Conservation (phyloP, 176 grass and related monocot species). For the Ampelocalamus luodianensis region DNA sequence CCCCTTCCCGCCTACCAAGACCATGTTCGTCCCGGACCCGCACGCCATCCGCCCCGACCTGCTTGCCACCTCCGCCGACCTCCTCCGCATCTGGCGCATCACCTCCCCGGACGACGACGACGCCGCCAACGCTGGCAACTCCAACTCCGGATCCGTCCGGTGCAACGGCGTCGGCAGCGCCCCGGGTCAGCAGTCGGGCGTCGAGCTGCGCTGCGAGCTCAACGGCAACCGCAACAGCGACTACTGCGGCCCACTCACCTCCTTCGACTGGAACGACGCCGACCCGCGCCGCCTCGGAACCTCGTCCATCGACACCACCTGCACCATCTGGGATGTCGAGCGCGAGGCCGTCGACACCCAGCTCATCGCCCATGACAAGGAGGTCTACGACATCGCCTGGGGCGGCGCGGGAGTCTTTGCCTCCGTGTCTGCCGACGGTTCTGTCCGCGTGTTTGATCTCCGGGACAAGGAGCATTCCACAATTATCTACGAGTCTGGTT, state of each 20-base stretch:
- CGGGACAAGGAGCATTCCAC: constrained; percentile 99
- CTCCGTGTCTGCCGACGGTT: constrained; percentile 89
- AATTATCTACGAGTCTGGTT: constrained; percentile 88
- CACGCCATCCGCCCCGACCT: constrained; percentile 90
- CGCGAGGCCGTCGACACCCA: constrained; percentile 94
- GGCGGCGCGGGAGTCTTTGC: constrained; percentile 93
- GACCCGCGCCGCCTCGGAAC: constrained; percentile 93
- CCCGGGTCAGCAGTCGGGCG: constrained; percentile 26
- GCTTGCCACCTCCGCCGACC: constrained; percentile 96
- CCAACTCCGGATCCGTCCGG: constrained; percentile 39
- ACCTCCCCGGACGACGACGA: constrained; percentile 43
- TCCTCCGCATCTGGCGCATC: constrained; percentile 98
- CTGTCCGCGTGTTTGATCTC: constrained; percentile 94
- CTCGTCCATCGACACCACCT: constrained; percentile 91
- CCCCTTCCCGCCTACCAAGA: constrained; percentile 91
- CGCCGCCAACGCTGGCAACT: background rate
- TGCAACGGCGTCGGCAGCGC: constrained; percentile 43
- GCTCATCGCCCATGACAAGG: constrained; percentile 99
- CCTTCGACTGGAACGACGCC: constrained; percentile 97
- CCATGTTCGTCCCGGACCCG: constrained; percentile 94
- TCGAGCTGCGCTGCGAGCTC: constrained; percentile 74
- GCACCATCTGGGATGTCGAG: constrained; percentile 98
- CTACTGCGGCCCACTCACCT: constrained; percentile 92
- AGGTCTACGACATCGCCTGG: constrained; percentile 99
- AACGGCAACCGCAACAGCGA: constrained; percentile 98